These are phyloP conservation scores for Calocybe indica DNA, from an alignment of 768 basidiomycete genomes.

Conservation along the genomic window DNA sequence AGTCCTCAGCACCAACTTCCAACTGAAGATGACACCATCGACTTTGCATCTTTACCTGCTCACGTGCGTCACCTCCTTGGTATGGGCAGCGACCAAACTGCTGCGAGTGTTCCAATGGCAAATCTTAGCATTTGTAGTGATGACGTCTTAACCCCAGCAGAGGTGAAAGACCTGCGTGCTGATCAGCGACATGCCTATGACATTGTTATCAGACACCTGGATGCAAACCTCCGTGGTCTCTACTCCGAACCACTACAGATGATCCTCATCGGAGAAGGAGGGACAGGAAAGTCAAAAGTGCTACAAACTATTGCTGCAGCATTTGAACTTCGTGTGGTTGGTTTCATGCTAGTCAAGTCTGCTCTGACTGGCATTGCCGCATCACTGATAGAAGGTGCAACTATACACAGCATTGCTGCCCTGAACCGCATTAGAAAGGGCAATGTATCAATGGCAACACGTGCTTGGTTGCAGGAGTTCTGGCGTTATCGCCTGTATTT, in stretches of 20 bases:
- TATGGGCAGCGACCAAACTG: too few relatives aligned
- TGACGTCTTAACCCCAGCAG: background rate
- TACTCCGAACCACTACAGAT: constrained; percentile 31
- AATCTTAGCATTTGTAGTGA: background rate
- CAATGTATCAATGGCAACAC: background rate
- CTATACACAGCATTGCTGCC: constrained; percentile 24
- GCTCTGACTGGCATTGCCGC: constrained; percentile 36
- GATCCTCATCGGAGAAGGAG: constrained; percentile 34
- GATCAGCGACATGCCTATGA: background rate
- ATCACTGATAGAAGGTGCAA: constrained; percentile 29
- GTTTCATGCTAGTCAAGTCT: constrained; percentile 21
- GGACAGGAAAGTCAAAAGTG: constrained; percentile 36
- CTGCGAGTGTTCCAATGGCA: too few relatives aligned
- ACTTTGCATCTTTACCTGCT: background rate
- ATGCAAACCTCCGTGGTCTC: constrained; percentile 7
- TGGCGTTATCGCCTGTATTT: constrained; percentile 15
- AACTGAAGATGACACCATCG: background rate
- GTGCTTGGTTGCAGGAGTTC: constrained; percentile 11
- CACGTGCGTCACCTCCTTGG: background rate
- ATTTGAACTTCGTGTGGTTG: constrained; percentile 14
- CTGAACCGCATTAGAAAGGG: constrained; percentile 9
- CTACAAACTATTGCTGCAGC: constrained; percentile 30
- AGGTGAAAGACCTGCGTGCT: background rate
- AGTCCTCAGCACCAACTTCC: background rate
- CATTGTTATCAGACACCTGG: background rate